Base-by-base conservation (phyloP, 305 asterid genomes). In the Fraxinus nigra region DNA sequence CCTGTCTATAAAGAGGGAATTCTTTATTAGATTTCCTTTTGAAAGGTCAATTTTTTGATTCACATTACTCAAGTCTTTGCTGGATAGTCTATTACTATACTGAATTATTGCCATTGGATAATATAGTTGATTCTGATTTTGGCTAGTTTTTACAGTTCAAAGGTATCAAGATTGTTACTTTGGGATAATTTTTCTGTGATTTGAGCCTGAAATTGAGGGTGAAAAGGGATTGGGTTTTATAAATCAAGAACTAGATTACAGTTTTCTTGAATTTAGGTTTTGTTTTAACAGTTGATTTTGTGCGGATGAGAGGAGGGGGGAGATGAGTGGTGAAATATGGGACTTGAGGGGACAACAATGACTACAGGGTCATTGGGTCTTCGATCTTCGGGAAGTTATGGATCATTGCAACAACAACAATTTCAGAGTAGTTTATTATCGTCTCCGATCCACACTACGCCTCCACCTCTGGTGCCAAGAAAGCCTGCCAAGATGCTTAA, bases 301-400 rank as follows among this genome's bases (percentile, higher is more conserved):
- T 82, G 89, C 85, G 90, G 83, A 86, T 84, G 93, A 83, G 86
- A 89, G 86, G 91, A 81, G 82, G 81, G 78, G 77, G 89, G 89
- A 80, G 86, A 90, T 92, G 97, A 91, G 83, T 79, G 92, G 91
- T 78, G 92, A 85, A 83, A 79, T 80, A 72, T 80, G 84, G 90
- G 84, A 84, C 85, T 87, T 87, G 89, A 82, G 92, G 83, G 88
- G 90, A 84, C 85, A 87, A 82, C 92, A 89, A 94, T 94, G 97
- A 93, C 92, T 85, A 82, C 91, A 78, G 92, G 92, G 93, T 92
- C 97, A 90, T 90, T 93, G 92, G 94, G 97, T 89, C 93, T 94
- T 87, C 94, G 98, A 89, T 78, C 98, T 85, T 93, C 97, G 22
- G 97, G 97, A 81, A 94, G 97, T 87, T 92, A 92, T 92, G 98